Evolutionary conservation across 1,284 basidiomycete genomes (phyloP).

Genomic region (Cutaneotrichosporon spelunceum): DNA sequence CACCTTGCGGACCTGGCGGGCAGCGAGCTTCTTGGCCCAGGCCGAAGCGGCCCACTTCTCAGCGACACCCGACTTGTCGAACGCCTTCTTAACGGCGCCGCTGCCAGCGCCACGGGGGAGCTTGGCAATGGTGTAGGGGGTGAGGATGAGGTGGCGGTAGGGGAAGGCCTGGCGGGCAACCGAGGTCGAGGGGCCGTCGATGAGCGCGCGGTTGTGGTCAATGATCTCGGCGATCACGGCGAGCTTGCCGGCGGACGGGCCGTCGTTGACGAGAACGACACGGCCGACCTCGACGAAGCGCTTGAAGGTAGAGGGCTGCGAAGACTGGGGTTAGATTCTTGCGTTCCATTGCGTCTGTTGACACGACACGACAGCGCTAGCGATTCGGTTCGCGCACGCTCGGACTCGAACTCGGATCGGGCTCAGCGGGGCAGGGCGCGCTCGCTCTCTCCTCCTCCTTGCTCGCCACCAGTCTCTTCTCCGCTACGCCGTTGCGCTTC

Average conservation of each 20-base stretch:
- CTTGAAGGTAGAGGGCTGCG: conserved; percentile 77
- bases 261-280: conserved; percentile 93
- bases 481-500: background rate
- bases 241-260: conserved; percentile 80
- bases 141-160: conserved; percentile 90
- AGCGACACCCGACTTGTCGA: conserved; percentile 62
- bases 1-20: conserved; percentile 69
- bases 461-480: background rate
- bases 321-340: conserved; percentile 20
- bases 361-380: background rate
- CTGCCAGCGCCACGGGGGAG: conserved; percentile 85
- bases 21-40: conserved; percentile 89
- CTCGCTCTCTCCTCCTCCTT: background rate
- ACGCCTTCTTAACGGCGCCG: conserved; percentile 76
- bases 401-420: background rate
- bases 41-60: conserved; percentile 68
- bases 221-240: conserved; percentile 97
- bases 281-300: conserved; percentile 98
- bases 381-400: background rate
- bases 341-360: background rate
- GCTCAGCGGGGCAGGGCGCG: background rate
- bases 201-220: conserved; percentile 97
- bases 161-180: conserved; percentile 89
- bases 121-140: conserved; percentile 75
- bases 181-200: conserved; percentile 86